Evolutionary conservation across 108 stramenopile genomes (phyloP).

Genomic region (Cylindrotheca closterium): DNA sequence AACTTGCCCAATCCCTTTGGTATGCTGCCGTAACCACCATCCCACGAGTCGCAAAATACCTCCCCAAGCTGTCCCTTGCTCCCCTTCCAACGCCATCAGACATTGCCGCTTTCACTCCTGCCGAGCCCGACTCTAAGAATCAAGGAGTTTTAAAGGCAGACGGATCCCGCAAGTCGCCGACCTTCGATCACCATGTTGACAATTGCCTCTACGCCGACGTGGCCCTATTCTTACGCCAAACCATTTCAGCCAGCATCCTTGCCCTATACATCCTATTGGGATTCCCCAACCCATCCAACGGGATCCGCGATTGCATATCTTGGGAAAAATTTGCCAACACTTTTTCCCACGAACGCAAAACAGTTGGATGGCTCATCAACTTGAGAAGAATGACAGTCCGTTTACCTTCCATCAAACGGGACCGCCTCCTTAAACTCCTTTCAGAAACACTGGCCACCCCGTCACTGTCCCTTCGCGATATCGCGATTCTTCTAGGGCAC

Average conservation of each 20-base stretch:
- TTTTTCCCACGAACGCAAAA: conserved; percentile 2
- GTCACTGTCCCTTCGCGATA: neutral
- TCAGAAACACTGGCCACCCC: neutral
- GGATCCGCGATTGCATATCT: neutral
- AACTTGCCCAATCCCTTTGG: conserved; percentile 7
- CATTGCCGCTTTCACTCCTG: neutral
- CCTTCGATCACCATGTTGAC: conserved; percentile 11
- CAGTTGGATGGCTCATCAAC: neutral
- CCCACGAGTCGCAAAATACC: neutral
- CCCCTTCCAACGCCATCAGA: neutral
- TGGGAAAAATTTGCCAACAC: neutral
- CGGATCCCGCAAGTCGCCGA: neutral
- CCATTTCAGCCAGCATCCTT: conserved; percentile 10
- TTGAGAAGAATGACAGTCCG: neutral
- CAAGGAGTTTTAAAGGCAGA: neutral
- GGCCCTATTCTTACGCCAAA: neutral
- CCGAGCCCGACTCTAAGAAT: conserved; percentile 1
- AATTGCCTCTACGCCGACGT: conserved; percentile 7
- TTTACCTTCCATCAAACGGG: neutral
- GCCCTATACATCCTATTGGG: conserved; percentile 6
- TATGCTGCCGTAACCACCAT: neutral
- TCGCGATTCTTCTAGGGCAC: neutral
- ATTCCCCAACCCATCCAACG: neutral
- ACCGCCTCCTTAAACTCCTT: neutral
- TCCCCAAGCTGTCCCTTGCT: neutral